A percentile compares a stretch with the other conserved stretches of the same genome.
These are phyloP conservation scores for Saccharomycopsis crataegensis DNA, from an alignment of 1,139 yeast genomes.

Conservation along the genomic window DNA sequence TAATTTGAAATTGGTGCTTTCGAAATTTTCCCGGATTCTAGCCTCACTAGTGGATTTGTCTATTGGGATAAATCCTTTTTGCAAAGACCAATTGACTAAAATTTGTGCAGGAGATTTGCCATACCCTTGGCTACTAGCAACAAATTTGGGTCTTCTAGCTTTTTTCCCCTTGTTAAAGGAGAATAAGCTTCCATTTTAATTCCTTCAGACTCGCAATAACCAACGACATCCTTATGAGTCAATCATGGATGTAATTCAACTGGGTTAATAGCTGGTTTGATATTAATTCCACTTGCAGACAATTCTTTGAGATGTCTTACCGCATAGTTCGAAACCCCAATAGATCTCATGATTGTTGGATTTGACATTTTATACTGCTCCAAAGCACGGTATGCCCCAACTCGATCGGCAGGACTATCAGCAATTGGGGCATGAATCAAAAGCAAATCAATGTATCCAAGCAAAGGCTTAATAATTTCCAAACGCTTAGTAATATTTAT, in stretches of 20 bases:
- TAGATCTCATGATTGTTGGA: conserved; percentile 27
- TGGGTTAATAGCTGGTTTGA: conserved; percentile 59
- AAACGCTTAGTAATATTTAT: conserved; percentile 28
- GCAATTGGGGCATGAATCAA: conserved; percentile 33
- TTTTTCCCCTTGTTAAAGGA: conserved; percentile 47
- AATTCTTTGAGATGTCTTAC: conserved; percentile 33
- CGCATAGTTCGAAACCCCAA: conserved; percentile 41
- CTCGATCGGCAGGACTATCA: conserved; percentile 30
- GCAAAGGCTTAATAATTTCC: conserved; percentile 24
- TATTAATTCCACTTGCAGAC: conserved; percentile 38
- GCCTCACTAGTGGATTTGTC: conserved; percentile 56
- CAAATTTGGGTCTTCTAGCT: conserved; percentile 42
- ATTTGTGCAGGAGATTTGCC: conserved; percentile 38
- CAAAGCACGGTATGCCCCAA: conserved; percentile 38
- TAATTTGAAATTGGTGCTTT: conserved; percentile 43
- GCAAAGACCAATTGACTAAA: conserved; percentile 40
- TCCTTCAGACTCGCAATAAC: conserved; percentile 38
- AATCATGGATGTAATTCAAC: conserved; percentile 65
- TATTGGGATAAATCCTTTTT: conserved; percentile 60
- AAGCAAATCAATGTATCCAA: conserved; percentile 30
- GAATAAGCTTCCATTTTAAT: conserved; percentile 46
- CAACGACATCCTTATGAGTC: conserved; percentile 58
- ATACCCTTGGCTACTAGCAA: conserved; percentile 33
- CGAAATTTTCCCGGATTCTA: conserved; percentile 41
- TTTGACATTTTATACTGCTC: conserved; percentile 44